These are phyloP conservation scores for Pistacia vera DNA, from an alignment of 345 rosid genomes.

Conservation along the genomic window DNA sequence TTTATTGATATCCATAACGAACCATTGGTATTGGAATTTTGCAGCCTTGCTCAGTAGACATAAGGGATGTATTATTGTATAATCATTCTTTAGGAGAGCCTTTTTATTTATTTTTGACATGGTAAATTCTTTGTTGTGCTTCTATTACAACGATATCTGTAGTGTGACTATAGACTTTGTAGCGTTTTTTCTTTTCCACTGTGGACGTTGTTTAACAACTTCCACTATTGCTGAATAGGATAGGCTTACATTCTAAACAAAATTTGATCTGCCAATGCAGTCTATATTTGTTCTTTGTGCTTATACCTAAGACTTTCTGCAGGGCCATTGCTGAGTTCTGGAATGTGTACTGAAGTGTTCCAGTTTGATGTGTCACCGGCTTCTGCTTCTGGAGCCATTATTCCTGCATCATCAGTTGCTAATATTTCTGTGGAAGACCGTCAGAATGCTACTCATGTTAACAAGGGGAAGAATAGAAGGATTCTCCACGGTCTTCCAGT, in stretches of 20 bases:
- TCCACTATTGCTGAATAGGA: background rate
- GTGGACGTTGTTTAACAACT: background rate
- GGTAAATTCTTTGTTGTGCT: background rate
- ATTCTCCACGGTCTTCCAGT: conserved; percentile 60
- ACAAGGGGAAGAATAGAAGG: conserved; percentile 67
- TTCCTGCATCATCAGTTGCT: conserved; percentile 68
- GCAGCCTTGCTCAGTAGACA: background rate
- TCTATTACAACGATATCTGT: background rate
- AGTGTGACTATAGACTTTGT: no score
- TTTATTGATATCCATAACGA: background rate
- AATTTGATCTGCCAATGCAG: background rate
- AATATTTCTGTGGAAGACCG: conserved; percentile 45
- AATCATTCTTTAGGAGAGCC: background rate
- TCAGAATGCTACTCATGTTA: conserved; percentile 45
- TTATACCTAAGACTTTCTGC: conserved; percentile 6
- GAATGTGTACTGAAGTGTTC: conserved; percentile 96
- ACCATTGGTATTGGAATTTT: background rate
- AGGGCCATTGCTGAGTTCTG: conserved; percentile 98
- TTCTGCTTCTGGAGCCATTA: conserved; percentile 68
- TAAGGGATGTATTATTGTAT: background rate
- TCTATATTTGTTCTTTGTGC: background rate
- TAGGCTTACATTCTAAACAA: background rate
- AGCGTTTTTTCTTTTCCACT: background rate
- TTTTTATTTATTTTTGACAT: background rate
- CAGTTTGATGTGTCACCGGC: conserved; percentile 75